Percentiles rank a stretch among this genome's conserved stretches.
Evolutionary conservation across 495 filamentous ascomycete species (phyloP).

Genomic region (Hypoxylon lienhwacheense): DNA sequence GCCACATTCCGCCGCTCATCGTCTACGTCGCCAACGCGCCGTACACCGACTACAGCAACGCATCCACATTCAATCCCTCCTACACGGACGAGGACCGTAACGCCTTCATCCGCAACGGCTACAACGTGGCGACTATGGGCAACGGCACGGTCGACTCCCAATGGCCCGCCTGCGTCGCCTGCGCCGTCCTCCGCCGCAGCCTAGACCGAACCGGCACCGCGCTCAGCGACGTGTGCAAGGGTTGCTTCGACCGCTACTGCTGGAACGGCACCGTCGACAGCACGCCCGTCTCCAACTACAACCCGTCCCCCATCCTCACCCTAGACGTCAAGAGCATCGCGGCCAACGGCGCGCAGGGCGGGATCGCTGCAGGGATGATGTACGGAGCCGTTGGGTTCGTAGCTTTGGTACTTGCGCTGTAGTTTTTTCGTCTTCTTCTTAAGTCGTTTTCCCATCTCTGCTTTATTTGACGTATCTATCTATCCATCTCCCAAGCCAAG

Average conservation of each 20-base stretch:
- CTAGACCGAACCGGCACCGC: constrained; percentile 65
- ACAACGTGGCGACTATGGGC: constrained; percentile 75
- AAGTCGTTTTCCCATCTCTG: background rate
- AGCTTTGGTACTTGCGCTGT: constrained; percentile 11
- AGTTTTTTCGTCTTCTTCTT: background rate
- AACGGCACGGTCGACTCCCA: constrained; percentile 71
- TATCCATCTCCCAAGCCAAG: too few species aligned
- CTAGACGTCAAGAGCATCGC: constrained; percentile 6
- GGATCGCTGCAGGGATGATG: constrained; percentile 10
- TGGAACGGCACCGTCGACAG: constrained; percentile 74
- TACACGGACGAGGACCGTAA: constrained; percentile 69
- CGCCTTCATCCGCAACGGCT: constrained; percentile 80
- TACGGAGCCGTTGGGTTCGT: constrained; percentile 16
- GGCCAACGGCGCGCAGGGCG: background rate
- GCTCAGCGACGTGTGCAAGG: constrained; percentile 66
- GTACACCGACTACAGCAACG: constrained; percentile 71
- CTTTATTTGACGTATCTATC: too few species aligned
- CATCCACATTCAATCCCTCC: constrained; percentile 66
- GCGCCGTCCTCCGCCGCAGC: constrained; percentile 79
- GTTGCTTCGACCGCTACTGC: constrained; percentile 82
- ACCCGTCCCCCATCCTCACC: constrained; percentile 33
- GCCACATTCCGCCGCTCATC: constrained; percentile 63
- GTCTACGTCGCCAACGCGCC: constrained; percentile 92
- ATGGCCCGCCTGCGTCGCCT: constrained; percentile 83
- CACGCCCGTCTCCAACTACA: constrained; percentile 38